A percentile compares a stretch with the other conserved stretches of the same genome.
Evolutionary conservation across 108 stramenopile species (phyloP).

Genomic region (Nannochloropsis salina): DNA sequence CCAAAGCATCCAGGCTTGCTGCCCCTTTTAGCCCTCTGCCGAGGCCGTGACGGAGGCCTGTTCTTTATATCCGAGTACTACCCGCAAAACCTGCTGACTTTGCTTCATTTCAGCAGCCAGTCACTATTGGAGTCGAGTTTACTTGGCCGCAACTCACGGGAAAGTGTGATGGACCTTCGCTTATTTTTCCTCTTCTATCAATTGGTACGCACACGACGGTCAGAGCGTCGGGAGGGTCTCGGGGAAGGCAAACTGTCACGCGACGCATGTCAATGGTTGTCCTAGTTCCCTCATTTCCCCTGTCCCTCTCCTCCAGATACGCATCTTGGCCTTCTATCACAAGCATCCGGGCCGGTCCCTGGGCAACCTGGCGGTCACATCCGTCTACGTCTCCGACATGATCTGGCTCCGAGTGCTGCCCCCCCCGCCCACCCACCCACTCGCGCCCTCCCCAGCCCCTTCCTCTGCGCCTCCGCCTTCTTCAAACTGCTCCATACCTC

Average conservation of each 20-base stretch:
- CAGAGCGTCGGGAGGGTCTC: not conserved
- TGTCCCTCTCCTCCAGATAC: not conserved
- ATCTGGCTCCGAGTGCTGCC: constrained; percentile 29
- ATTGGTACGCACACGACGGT: not conserved
- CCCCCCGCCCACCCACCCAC: not conserved
- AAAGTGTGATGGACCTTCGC: not conserved
- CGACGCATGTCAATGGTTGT: not conserved
- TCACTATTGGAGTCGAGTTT: constrained; percentile 9
- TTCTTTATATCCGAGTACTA: not conserved
- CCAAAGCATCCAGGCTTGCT: not conserved
- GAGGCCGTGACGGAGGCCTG: not conserved
- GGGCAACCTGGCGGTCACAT: not conserved
- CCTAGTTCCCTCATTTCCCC: not conserved
- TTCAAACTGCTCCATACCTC: not conserved
- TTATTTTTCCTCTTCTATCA: constrained; percentile 16
- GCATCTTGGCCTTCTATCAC: constrained; percentile 17
- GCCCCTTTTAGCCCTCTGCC: not conserved
- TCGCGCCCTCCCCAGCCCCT: not conserved
- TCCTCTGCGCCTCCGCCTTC: not conserved
- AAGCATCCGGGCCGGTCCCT: not conserved
- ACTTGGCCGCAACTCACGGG: not conserved
- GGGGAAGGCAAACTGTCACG: not conserved
- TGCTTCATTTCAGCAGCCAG: constrained; percentile 15
- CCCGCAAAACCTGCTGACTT: not conserved
- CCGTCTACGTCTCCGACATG: not conserved